phyloP scores from a whole-genome alignment of 176 grass and related monocot genomes.

The Carex kokanica region DNA sequence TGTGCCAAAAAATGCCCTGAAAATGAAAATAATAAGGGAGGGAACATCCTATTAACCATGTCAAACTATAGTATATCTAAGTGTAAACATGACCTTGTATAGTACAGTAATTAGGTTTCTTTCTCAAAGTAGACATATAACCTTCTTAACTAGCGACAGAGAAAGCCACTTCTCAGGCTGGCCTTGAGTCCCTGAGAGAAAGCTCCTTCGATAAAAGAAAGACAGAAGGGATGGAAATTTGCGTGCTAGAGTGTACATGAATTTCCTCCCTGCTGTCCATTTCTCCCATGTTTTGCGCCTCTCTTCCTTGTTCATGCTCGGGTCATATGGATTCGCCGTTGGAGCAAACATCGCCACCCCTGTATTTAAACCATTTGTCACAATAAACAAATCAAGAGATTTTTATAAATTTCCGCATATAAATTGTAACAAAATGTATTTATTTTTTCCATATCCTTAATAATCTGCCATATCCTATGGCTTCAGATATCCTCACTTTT shows the following conservation, averaged over 20 bases:
- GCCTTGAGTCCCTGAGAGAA: slow-evolving; percentile 80
- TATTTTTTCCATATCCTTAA: background rate
- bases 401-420: background rate
- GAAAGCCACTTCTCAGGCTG: slow-evolving; percentile 72
- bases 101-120: slow-evolving; percentile 5
- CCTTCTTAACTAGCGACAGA: slow-evolving; percentile 75
- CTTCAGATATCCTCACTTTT: background rate
- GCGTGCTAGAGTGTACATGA: slow-evolving; percentile 85
- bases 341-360: slow-evolving; percentile 92
- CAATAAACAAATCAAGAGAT: background rate
- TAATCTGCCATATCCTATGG: background rate
- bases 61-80: background rate
- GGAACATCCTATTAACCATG: background rate
- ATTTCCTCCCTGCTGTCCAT: slow-evolving; percentile 75
- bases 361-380: slow-evolving; percentile 30
- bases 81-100: background rate
- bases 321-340: slow-evolving; percentile 89
- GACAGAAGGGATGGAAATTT: slow-evolving; percentile 79
- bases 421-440: background rate
- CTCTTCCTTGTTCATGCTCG: slow-evolving; percentile 87
- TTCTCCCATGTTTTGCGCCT: slow-evolving; percentile 71
- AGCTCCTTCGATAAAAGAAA: slow-evolving; percentile 67
- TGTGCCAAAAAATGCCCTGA: background rate
- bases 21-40: no score
- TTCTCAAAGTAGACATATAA: slow-evolving; percentile 11